These are phyloP conservation scores for Beauveria australis DNA, from an alignment of 2,329 filamentous ascomycete species.

Conservation along the genomic window DNA sequence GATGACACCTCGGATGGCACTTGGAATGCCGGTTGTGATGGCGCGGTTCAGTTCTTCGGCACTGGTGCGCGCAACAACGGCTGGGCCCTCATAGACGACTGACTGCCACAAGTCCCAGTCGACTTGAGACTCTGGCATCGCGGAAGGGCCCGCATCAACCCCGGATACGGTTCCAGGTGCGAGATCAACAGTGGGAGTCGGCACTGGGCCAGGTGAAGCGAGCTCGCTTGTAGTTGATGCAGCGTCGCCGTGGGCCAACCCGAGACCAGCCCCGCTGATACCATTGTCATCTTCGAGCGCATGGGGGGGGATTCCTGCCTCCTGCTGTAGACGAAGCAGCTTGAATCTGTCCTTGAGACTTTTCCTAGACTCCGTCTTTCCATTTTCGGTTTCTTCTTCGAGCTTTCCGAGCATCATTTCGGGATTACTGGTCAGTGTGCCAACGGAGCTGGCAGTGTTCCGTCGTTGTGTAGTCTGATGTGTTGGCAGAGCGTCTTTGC, in stretches of 20 bases:
- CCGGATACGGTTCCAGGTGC: constrained; percentile 82
- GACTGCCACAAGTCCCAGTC: constrained; percentile 98
- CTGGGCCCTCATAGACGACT: constrained; percentile 88
- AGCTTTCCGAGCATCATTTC: constrained; percentile 70
- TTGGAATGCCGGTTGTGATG: constrained; percentile 88
- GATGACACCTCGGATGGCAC: constrained; percentile 92
- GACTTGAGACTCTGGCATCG: constrained; percentile 65
- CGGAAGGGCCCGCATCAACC: constrained; percentile 65
- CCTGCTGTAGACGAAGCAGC: constrained; percentile 64
- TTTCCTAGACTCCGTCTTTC: constrained; percentile 42
- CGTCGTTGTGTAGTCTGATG: constrained; percentile 39
- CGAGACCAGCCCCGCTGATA: constrained; percentile 15
- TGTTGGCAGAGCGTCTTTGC: constrained; percentile 48
- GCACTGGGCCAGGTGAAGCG: constrained; percentile 34
- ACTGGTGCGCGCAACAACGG: constrained; percentile 79
- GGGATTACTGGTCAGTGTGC: constrained; percentile 70
- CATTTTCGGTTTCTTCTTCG: constrained; percentile 57
- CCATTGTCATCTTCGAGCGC: constrained; percentile 46
- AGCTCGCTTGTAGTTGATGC: constrained; percentile 22
- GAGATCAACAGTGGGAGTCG: constrained; percentile 60
- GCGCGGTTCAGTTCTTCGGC: constrained; percentile 83
- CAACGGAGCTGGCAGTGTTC: constrained; percentile 73
- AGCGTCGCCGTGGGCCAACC: constrained; percentile 17
- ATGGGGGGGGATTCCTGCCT: constrained; percentile 47
- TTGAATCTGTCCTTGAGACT: constrained; percentile 76